Evolutionary conservation across 805 yeast species (phyloP), one percentile per base, ranked within the genome.

Genomic region (Tetrapisispora namnaoensis): DNA sequence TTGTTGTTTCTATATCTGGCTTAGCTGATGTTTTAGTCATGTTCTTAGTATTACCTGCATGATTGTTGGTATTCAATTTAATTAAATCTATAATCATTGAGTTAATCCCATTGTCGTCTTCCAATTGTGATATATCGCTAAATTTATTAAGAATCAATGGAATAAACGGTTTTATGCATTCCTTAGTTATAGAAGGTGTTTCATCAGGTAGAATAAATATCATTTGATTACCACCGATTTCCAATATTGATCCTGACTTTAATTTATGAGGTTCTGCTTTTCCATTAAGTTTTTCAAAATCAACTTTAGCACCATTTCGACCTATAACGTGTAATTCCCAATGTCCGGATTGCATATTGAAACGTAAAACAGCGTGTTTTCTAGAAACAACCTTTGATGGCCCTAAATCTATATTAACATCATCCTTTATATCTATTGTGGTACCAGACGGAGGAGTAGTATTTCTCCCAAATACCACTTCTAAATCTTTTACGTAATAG

Each of bases 191-290:
- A 37, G 66, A 69, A 3, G 96, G 95, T 11, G 79, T 78, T 2
- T 86, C 79, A 62, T 89, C 96, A 1, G 98, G 98, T 54, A 91
- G 71, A 35, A 91, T 89, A 62, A 93, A 91, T 95, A 93, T 90
- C 98, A 93, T 93, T 67, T 93, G 98, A 11, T 95, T 87, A 6
- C 96, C 96, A 11, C 98, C 98, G 42, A 93, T 81, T 59, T 93
- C 99, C 51, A 93, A 69, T 14, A 93, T 80, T 42, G 89, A 84
- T 17, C 99, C 99, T 1, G 93, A 82, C 46, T 76, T 75, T 49
- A 93, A 74, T 9, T 80, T 74, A 14, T 80, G 73, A 7, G 79
- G 72, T 11, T 69, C 55, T 6, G 69, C 66, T 38, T 67, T 57
- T 28, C 74, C 61, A 18, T 65, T 59, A 1, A 72, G 64, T 46